Evolutionary conservation across 495 filamentous ascomycete species (phyloP).

Genomic region (Tuber brumale): DNA sequence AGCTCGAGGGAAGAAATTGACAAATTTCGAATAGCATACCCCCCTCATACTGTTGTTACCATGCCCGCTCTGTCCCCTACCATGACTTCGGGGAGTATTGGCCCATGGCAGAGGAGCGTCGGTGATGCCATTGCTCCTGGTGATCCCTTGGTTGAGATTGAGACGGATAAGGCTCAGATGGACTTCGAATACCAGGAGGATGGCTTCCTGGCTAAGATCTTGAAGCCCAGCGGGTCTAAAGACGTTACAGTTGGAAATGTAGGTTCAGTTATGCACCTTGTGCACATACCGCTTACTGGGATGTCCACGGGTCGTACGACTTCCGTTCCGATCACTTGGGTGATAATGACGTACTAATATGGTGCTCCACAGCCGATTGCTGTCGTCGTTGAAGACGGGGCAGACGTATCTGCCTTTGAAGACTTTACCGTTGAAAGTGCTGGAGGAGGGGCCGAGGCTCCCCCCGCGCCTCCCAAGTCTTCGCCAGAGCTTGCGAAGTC

Average conservation of each 20-base stretch:
- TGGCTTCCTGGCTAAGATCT: slow-evolving; percentile 86
- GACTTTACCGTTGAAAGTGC: slow-evolving; percentile 84
- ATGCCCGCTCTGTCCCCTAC: slow-evolving; percentile 98
- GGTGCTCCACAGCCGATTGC: slow-evolving; percentile 71
- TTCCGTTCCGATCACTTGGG: slow-evolving; percentile 14
- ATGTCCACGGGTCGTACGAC: slow-evolving; percentile 22
- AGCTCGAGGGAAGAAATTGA: slow-evolving; percentile 18
- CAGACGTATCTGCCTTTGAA: slow-evolving; percentile 78
- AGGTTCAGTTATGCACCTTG: slow-evolving; percentile 45
- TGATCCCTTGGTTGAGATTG: slow-evolving; percentile 98
- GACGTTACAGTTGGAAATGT: slow-evolving; percentile 93
- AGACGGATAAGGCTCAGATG: slow-evolving; percentile 99
- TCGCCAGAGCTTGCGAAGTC: slow-evolving; percentile 52
- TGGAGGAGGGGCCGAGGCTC: slow-evolving; percentile 65
- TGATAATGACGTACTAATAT: slow-evolving; percentile 42
- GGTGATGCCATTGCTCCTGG: slow-evolving; percentile 83
- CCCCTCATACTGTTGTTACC: slow-evolving; percentile 86
- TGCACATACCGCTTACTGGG: slow-evolving; percentile 38
- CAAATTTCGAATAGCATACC: slow-evolving; percentile 57
- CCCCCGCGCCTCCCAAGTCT: slow-evolving; percentile 58
- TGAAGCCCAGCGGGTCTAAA: slow-evolving; percentile 91
- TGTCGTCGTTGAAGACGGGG: slow-evolving; percentile 83
- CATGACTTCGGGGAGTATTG: slow-evolving; percentile 95
- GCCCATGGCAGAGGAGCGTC: slow-evolving; percentile 93
- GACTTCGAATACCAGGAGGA: slow-evolving; percentile 99